Evolutionary conservation across 257 asterid genomes (phyloP).

Genomic region (Pogostemon cablin): DNA sequence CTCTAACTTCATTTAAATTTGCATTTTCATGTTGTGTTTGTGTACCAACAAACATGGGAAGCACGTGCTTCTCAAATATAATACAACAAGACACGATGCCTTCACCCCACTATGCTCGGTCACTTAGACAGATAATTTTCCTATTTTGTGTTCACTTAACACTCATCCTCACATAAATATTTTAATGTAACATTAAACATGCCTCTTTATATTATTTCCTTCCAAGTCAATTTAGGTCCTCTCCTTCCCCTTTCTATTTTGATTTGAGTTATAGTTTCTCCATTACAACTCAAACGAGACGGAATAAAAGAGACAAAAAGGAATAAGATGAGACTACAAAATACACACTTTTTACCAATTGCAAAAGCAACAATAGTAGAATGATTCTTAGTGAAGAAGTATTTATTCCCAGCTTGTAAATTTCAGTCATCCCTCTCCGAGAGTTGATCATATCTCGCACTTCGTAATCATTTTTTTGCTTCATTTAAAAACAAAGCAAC

Average conservation of each 20-base stretch:
- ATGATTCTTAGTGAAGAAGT: slow-evolving; percentile 88
- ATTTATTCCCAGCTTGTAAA: slow-evolving; percentile 83
- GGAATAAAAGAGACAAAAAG: slow-evolving; percentile 8
- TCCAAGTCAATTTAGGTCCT: not conserved
- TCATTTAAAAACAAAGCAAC: too few species aligned
- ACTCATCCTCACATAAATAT: too few species aligned
- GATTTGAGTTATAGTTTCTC: not conserved
- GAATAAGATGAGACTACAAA: not conserved
- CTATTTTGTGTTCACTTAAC: too few species aligned
- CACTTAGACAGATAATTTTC: too few species aligned
- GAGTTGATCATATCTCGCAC: slow-evolving; percentile 73
- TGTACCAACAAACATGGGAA: too few species aligned
- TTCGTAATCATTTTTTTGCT: slow-evolving; percentile 56
- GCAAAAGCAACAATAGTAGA: slow-evolving; percentile 97
- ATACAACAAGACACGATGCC: too few species aligned
- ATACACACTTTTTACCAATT: slow-evolving; percentile 77
- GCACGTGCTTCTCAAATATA: too few species aligned
- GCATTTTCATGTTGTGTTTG: too few species aligned
- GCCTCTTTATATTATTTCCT: not conserved
- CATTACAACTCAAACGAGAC: not conserved
- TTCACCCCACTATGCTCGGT: too few species aligned
- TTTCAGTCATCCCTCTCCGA: slow-evolving; percentile 89
- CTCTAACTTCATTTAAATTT: too few species aligned
- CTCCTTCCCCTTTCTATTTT: not conserved
- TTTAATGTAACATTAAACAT: not conserved